Percentiles rank a stretch among this genome's conserved stretches.
These are phyloP conservation scores for Termitomyces sp. DNA, from an alignment of 768 basidiomycete genomes.

Conservation along the genomic window DNA sequence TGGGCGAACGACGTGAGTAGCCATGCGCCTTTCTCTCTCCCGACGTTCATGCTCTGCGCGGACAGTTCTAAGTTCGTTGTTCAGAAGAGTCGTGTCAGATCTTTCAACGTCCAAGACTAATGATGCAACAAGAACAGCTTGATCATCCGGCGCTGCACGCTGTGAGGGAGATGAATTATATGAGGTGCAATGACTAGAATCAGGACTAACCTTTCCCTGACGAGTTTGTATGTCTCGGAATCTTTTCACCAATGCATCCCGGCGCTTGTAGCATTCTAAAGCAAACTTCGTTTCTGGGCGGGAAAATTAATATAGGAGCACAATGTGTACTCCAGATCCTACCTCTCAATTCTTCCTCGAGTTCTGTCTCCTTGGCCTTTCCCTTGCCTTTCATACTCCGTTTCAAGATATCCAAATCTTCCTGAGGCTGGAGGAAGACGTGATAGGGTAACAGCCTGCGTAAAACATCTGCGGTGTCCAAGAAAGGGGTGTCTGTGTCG, in stretches of 20 bases:
- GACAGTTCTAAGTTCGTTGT: constrained; percentile 54
- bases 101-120: constrained; percentile 63
- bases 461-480: constrained; percentile 54
- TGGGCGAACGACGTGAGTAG: constrained; percentile 36
- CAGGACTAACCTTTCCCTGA: constrained; percentile 47
- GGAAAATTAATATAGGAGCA: constrained; percentile 3
- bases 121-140: constrained; percentile 60
- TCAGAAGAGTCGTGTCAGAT: constrained; percentile 49
- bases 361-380: constrained; percentile 42
- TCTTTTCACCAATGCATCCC: constrained; percentile 47
- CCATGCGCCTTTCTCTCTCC: constrained; percentile 62
- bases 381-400: constrained; percentile 53
- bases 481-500: constrained; percentile 66
- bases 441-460: constrained; percentile 78
- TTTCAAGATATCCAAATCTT: constrained; percentile 42
- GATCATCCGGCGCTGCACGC: constrained; percentile 57
- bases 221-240: constrained; percentile 50
- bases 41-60: constrained; percentile 61
- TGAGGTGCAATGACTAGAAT: not conserved
- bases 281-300: constrained; percentile 63
- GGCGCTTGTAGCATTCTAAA: constrained; percentile 57
- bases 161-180: constrained; percentile 22
- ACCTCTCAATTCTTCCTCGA: constrained; percentile 50
- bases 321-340: not conserved
- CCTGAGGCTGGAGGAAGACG: constrained; percentile 67